These are phyloP conservation scores for Microascus cirrosus DNA, from an alignment of 2,329 filamentous ascomycete genomes.

Conservation along the genomic window DNA sequence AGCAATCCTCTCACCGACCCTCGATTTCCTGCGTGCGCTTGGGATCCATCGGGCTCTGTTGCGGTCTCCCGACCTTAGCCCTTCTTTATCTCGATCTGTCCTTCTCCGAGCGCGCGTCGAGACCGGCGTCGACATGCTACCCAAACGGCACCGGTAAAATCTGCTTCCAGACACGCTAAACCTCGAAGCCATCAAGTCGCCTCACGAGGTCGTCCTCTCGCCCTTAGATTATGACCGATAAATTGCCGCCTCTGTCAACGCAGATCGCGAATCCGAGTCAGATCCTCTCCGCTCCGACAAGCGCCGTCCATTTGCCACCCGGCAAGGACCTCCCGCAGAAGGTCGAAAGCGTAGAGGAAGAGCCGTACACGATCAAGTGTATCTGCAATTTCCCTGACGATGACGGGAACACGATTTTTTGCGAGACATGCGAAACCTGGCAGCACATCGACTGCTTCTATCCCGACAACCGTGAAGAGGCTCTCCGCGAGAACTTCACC, in stretches of 20 bases:
- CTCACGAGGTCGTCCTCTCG: constrained; percentile 27
- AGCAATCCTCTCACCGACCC: not conserved
- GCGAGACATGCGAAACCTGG: constrained; percentile 93
- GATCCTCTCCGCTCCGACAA: constrained; percentile 27
- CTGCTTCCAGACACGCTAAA: constrained; percentile 15
- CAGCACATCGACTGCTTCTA: constrained; percentile 98
- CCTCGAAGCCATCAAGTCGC: constrained; percentile 21
- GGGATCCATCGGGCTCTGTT: not conserved
- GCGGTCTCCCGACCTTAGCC: not conserved
- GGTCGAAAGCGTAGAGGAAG: constrained; percentile 52
- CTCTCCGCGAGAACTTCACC: constrained; percentile 58
- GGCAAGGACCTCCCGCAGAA: constrained; percentile 31
- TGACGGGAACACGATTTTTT: constrained; percentile 95
- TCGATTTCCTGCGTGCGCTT: not conserved
- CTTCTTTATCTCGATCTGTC: not conserved
- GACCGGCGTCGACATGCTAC: constrained; percentile 46
- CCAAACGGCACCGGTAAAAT: constrained; percentile 39
- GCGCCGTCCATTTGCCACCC: constrained; percentile 14
- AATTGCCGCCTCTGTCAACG: constrained; percentile 38
- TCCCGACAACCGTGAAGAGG: constrained; percentile 57
- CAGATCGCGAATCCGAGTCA: constrained; percentile 46
- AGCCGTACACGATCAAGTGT: constrained; percentile 94
- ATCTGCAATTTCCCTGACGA: constrained; percentile 90
- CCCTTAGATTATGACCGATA: constrained; percentile 52
- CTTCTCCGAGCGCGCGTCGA: constrained; percentile 12